Percentiles rank a stretch among this genome's conserved stretches.
Evolutionary conservation across 2,329 filamentous ascomycete species (phyloP).

Genomic region (Incumbomyces delicatus): DNA sequence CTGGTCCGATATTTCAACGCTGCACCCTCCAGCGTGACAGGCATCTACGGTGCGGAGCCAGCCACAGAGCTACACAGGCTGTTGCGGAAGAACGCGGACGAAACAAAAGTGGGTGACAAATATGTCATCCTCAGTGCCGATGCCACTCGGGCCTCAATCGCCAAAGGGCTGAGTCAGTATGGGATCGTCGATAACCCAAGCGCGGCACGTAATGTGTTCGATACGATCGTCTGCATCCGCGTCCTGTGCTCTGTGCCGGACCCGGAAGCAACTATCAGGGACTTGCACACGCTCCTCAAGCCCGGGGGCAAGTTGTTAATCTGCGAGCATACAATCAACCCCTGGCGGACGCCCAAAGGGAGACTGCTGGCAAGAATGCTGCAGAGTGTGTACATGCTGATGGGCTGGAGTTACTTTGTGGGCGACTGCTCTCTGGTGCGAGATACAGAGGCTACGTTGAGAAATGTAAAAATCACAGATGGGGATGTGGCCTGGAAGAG

Average conservation of each 20-base stretch:
- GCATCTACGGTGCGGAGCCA: slow-evolving; percentile 48
- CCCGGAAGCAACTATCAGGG: slow-evolving; percentile 34
- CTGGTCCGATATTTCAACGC: slow-evolving; percentile 38
- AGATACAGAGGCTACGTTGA: slow-evolving; percentile 37
- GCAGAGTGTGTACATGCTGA: slow-evolving; percentile 36
- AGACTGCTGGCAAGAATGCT: slow-evolving; percentile 34
- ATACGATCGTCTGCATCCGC: slow-evolving; percentile 45
- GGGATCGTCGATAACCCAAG: not conserved
- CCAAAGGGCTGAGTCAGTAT: not conserved
- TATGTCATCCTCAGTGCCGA: slow-evolving; percentile 43
- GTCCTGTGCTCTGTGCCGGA: slow-evolving; percentile 47
- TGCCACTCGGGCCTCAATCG: slow-evolving; percentile 23
- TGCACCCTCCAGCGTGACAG: slow-evolving; percentile 30
- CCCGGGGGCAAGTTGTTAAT: slow-evolving; percentile 47
- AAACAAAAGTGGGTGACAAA: slow-evolving; percentile 33
- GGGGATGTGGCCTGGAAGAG: slow-evolving; percentile 39
- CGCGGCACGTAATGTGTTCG: slow-evolving; percentile 35
- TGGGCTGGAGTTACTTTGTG: slow-evolving; percentile 45
- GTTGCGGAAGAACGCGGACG: slow-evolving; percentile 31
- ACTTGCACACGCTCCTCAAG: slow-evolving; percentile 42
- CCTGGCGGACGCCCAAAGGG: slow-evolving; percentile 38
- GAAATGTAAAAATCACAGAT: slow-evolving; percentile 17
- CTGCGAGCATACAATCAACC: slow-evolving; percentile 47
- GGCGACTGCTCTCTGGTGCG: slow-evolving; percentile 43
- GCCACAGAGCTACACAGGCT: slow-evolving; percentile 37